These are phyloP conservation scores for Paramecium primaurelia DNA, from an alignment of 73 alveolate genomes.

Conservation along the genomic window DNA sequence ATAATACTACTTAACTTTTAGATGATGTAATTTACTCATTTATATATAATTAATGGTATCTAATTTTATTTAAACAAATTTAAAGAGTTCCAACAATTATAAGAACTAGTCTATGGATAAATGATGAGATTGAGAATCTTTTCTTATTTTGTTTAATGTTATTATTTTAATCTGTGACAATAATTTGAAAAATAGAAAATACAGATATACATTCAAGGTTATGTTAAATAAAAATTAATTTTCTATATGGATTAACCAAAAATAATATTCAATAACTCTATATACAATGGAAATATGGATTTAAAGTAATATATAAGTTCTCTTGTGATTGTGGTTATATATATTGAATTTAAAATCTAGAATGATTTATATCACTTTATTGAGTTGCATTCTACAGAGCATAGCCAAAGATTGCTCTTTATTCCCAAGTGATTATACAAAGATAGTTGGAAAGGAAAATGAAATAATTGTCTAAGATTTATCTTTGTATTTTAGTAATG, in stretches of 20 bases:
- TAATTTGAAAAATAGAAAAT: too few species aligned
- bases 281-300: not conserved
- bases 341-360: not conserved
- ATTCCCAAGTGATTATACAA: not conserved
- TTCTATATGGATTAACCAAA: not conserved
- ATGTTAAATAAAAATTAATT: not conserved
- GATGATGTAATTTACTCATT: not conserved
- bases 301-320: not conserved
- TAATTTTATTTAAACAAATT: too few species aligned
- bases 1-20: too few species aligned
- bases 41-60: not conserved
- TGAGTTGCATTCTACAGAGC: not conserved
- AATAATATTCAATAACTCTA: not conserved
- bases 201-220: not conserved
- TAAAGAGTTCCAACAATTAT: not conserved
- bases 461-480: not conserved
- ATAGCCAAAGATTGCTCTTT: not conserved
- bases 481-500: not conserved
- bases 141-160: not conserved
- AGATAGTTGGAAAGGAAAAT: not conserved
- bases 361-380: not conserved
- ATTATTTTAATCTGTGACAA: not conserved
- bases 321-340: not conserved
- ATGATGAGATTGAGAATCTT: too few species aligned
- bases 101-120: too few species aligned